phyloP scores from a whole-genome alignment of 2,329 filamentous ascomycete genomes.

The Exophiala sp. region DNA sequence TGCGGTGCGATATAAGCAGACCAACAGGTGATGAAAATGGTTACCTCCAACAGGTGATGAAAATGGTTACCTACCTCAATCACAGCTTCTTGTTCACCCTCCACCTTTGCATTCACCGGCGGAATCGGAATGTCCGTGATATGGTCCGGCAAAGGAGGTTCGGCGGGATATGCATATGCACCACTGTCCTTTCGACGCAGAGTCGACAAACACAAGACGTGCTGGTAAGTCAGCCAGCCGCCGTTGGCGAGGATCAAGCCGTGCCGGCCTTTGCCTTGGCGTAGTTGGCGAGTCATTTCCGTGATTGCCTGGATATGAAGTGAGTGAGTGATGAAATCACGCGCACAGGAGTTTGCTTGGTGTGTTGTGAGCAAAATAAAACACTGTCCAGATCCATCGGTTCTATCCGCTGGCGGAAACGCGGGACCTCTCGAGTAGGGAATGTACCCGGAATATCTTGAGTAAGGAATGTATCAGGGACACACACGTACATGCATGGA shows the following conservation, averaged over 20 bases:
- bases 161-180: slow-evolving; percentile 47
- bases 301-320: slow-evolving; percentile 42
- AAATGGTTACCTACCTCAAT: slow-evolving; percentile 45
- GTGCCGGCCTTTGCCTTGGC: slow-evolving; percentile 41
- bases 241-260: slow-evolving; percentile 62
- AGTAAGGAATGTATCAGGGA: no score
- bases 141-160: slow-evolving; percentile 43
- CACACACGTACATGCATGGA: slow-evolving; percentile 57
- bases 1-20: no score
- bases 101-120: slow-evolving; percentile 38
- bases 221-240: slow-evolving; percentile 59
- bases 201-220: slow-evolving; percentile 54
- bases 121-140: slow-evolving; percentile 40
- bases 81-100: slow-evolving; percentile 43
- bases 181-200: slow-evolving; percentile 36
- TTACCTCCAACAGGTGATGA: no score
- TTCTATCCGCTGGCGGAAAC: no score
- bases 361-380: no score
- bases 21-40: not conserved
- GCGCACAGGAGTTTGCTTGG: no score
- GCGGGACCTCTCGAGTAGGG: no score
- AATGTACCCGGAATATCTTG: no score
- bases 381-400: no score
- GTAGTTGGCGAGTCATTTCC: slow-evolving; percentile 51
- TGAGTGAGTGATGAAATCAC: not conserved